Percentiles rank a stretch among this genome's conserved stretches.
phyloP scores from a whole-genome alignment of 176 grass and related monocot genomes.

The Hyparrhenia diplandra region DNA sequence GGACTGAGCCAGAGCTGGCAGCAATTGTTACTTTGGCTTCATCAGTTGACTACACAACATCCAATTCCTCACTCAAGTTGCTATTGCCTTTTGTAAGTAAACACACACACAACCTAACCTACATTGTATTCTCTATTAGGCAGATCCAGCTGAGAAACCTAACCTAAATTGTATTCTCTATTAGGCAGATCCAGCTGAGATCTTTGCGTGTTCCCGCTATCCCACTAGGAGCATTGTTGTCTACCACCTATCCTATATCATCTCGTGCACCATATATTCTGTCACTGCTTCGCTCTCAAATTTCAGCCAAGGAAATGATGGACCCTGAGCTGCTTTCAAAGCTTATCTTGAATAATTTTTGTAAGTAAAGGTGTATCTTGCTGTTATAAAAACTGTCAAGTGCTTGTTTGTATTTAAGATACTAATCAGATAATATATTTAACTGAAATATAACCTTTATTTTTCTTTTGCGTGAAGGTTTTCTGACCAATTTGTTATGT shows the following conservation, averaged over 20 bases:
- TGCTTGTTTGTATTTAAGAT: no score
- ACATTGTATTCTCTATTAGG: no score
- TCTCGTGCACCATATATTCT: slow-evolving; percentile 68
- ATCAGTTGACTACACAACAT: slow-evolving; percentile 95
- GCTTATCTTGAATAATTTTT: slow-evolving; percentile 86
- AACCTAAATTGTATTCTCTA: no score
- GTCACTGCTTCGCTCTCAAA: slow-evolving; percentile 78
- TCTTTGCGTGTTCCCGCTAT: no score
- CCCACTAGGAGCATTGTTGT: slow-evolving; percentile 29
- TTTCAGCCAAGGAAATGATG: slow-evolving; percentile 95
- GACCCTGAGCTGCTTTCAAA: slow-evolving; percentile 86
- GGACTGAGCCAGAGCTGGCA: slow-evolving; percentile 52
- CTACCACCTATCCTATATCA: slow-evolving; percentile 79
- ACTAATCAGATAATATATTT: not conserved
- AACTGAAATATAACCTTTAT: not conserved
- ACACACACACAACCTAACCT: no score
- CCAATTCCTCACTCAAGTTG: slow-evolving; percentile 91
- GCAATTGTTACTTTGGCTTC: slow-evolving; percentile 86
- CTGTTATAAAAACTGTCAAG: not conserved
- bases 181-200: no score
- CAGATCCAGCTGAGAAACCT: no score
- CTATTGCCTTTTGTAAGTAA: slow-evolving; percentile 80
- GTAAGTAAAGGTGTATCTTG: slow-evolving; percentile 51
- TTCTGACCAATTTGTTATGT: not conserved
- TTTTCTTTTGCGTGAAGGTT: no score